Base-by-base conservation (phyloP, 1,284 basidiomycete genomes). In the Cronartium quercuum region DNA sequence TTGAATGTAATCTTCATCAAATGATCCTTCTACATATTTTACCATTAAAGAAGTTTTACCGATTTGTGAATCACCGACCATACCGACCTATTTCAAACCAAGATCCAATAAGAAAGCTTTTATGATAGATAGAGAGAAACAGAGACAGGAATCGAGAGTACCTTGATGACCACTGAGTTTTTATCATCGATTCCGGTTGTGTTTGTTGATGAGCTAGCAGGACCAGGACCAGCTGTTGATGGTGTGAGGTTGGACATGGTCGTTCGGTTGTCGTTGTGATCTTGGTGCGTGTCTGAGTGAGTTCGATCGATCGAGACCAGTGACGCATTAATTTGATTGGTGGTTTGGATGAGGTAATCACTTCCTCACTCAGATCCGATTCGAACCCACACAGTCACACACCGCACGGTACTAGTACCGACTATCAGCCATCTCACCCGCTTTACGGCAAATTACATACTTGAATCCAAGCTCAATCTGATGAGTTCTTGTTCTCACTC, bases 1-100 rank as follows among this genome's bases (percentile, higher is more conserved):
- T 86, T 98, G 95, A 82, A 98, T 97, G 84, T 98, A 98, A 84
- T 98, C 94, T 85, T 97, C 94, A 84, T 85, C 85, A 82, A 94
- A 94, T 83, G 90, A 92, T 76, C 94, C 94, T 84, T 97, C 94
- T 77, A 95, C 93, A 81, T 97, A 97, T 85, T 95, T 94, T 81
- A 96, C 94, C 94, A 97, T 97, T 81, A 97, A 86, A 83, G 90
- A 92, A 76, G 94, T 97, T 86, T 97, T 97, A 79, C 94, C 94
- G 81, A 98, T 97, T 84, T 97, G 94, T 79, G 93, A 93, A 85
- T 98, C 95, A 68, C 95, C 95, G 47, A 98, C 92, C 94, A 98
- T 97, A 75, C 94, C 94, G 69, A 98, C 94, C 83, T 98, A 96
- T 83, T 96, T 90, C 75, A 95, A 91, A 80, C 97, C 92, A 81